Conservation (phyloP, 2,329 filamentous ascomycete species). For the Colletotrichum caudatum region DNA sequence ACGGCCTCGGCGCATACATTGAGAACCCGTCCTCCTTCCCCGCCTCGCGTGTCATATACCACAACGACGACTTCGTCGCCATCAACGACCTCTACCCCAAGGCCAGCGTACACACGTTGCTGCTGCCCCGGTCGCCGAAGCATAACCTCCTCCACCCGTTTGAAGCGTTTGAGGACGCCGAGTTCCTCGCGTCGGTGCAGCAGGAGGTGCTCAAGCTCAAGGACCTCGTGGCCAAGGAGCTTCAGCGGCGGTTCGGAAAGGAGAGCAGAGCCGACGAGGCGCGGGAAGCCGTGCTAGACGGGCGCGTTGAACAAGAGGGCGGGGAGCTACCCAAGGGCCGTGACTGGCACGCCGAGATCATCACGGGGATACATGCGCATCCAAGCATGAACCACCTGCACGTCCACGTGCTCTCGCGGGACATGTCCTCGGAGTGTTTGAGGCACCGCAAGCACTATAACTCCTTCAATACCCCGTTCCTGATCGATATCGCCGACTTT, state of each 20-base stretch:
- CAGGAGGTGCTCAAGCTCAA: slow-evolving; percentile 72
- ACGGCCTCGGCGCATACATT: slow-evolving; percentile 77
- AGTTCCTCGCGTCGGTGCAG: slow-evolving; percentile 75
- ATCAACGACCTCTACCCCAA: slow-evolving; percentile 92
- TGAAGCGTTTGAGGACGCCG: slow-evolving; percentile 77
- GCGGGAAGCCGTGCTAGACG: slow-evolving; percentile 76
- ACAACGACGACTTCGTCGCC: slow-evolving; percentile 76
- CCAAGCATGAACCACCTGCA: slow-evolving; percentile 95
- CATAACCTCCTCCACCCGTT: slow-evolving; percentile 79
- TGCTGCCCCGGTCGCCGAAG: slow-evolving; percentile 79
- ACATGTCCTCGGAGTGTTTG: slow-evolving; percentile 78
- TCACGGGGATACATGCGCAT: slow-evolving; percentile 84
- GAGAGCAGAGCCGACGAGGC: slow-evolving; percentile 72
- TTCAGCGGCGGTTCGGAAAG: slow-evolving; percentile 75
- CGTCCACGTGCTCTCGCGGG: slow-evolving; percentile 85
- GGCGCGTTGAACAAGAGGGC: slow-evolving; percentile 59
- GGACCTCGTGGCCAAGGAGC: slow-evolving; percentile 77
- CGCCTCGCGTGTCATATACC: slow-evolving; percentile 71
- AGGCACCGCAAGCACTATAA: slow-evolving; percentile 92
- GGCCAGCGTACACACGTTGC: slow-evolving; percentile 83
- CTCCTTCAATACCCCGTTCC: slow-evolving; percentile 87
- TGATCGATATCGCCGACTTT: slow-evolving; percentile 83
- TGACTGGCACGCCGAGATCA: slow-evolving; percentile 82
- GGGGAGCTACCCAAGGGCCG: slow-evolving; percentile 74
- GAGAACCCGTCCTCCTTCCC: slow-evolving; percentile 71